Conservation (phyloP, 1,284 basidiomycete genomes). For the Leccinum huronense region DNA sequence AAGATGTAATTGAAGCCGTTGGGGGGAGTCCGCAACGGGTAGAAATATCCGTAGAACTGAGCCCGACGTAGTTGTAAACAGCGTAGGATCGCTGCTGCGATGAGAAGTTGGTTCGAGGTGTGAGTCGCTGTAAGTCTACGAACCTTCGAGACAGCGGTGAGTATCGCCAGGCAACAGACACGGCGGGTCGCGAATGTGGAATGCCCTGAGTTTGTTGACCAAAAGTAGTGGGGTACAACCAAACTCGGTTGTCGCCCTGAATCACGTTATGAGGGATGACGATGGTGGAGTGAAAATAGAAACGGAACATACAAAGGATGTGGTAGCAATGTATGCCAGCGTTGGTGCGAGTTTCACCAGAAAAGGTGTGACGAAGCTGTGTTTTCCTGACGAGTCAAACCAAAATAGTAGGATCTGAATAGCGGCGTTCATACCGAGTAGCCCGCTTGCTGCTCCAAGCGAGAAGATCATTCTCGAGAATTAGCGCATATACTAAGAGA, state of each 20-base stretch:
- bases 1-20: slow-evolving; percentile 81
- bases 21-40: slow-evolving; percentile 83
- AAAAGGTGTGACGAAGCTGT: slow-evolving; percentile 49
- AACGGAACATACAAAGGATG: slow-evolving; percentile 50
- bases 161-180: slow-evolving; percentile 66
- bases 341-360: slow-evolving; percentile 68
- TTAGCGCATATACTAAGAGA: slow-evolving; percentile 69
- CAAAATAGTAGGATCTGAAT: slow-evolving; percentile 1
- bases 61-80: slow-evolving; percentile 77
- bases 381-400: slow-evolving; percentile 16
- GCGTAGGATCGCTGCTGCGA: slow-evolving; percentile 66
- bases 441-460: slow-evolving; percentile 79
- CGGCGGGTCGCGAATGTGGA: slow-evolving; percentile 64
- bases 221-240: slow-evolving; percentile 69
- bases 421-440: slow-evolving; percentile 44
- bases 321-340: slow-evolving; percentile 68
- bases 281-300: slow-evolving; percentile 10
- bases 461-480: slow-evolving; percentile 74
- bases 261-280: slow-evolving; percentile 2
- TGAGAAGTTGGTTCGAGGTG: slow-evolving; percentile 13
- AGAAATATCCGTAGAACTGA: slow-evolving; percentile 80
- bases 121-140: slow-evolving; percentile 22
- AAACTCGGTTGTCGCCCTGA: slow-evolving; percentile 58
- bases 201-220: slow-evolving; percentile 65
- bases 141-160: slow-evolving; percentile 66